Percentiles rank a stretch among this genome's conserved stretches.
These are phyloP conservation scores for Aspergillus sp. DNA, from an alignment of 2,329 filamentous ascomycete species.

Conservation along the genomic window DNA sequence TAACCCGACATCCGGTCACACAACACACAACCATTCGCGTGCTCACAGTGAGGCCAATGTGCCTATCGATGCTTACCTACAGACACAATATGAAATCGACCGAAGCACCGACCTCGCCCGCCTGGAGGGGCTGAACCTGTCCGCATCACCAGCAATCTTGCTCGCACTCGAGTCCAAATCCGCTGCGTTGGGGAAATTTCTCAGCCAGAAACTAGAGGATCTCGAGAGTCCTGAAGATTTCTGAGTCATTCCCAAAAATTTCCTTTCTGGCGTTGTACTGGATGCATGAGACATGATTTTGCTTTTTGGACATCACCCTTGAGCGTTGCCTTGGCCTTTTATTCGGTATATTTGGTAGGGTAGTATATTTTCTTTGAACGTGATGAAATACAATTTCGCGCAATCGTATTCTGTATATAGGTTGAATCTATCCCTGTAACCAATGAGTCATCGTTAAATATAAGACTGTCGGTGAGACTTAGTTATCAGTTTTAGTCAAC, in stretches of 20 bases:
- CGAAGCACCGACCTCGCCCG: constrained; percentile 34
- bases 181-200: constrained; percentile 35
- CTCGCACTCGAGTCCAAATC: constrained; percentile 40
- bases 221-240: constrained; percentile 40
- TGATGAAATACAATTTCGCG: no score
- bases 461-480: no score
- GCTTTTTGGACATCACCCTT: background rate
- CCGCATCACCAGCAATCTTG: constrained; percentile 33
- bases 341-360: no score
- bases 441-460: no score
- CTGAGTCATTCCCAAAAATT: constrained; percentile 11
- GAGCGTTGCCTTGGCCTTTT: no score
- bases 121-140: constrained; percentile 34
- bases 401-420: no score
- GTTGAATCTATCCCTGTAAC: no score
- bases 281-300: background rate
- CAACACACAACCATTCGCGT: constrained; percentile 3
- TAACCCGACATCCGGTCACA: background rate
- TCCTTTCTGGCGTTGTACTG: background rate
- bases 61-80: constrained; percentile 22
- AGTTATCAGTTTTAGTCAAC: background rate
- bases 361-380: no score
- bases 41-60: constrained; percentile 8
- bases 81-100: constrained; percentile 36
- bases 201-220: constrained; percentile 36